Evolutionary conservation across 1,284 basidiomycete species (phyloP).

Genomic region (Microbotryomycetes sp.): DNA sequence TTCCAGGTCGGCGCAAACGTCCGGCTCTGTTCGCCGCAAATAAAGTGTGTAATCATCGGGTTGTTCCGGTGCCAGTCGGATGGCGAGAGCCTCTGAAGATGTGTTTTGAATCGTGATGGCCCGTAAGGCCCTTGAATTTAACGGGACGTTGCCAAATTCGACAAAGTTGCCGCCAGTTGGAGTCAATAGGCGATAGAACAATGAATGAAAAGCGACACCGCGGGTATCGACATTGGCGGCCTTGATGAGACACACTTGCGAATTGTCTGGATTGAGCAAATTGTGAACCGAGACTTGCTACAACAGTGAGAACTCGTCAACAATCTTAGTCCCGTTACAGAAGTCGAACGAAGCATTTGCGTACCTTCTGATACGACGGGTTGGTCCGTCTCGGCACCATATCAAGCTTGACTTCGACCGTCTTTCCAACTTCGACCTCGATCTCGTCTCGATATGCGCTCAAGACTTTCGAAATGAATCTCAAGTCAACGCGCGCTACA

Average conservation of each 20-base stretch:
- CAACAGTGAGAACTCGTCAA: conserved; percentile 33
- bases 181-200: conserved; percentile 50
- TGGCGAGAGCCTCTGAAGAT: conserved; percentile 41
- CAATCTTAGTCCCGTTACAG: conserved; percentile 41
- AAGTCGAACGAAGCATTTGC: conserved; percentile 46
- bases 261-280: conserved; percentile 41
- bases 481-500: conserved; percentile 47
- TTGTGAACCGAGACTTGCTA: conserved; percentile 32
- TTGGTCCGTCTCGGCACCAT: conserved; percentile 50
- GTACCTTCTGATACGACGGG: conserved; percentile 46
- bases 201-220: conserved; percentile 49
- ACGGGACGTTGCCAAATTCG: conserved; percentile 49
- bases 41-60: conserved; percentile 49
- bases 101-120: conserved; percentile 49
- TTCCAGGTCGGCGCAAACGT: not conserved
- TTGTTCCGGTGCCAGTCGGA: conserved; percentile 48
- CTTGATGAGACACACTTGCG: conserved; percentile 48
- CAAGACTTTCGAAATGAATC: conserved; percentile 49
- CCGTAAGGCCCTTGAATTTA: conserved; percentile 47
- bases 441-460: conserved; percentile 49
- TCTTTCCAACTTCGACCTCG: conserved; percentile 47
- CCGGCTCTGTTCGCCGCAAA: conserved; percentile 40
- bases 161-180: conserved; percentile 49
- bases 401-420: conserved; percentile 47
- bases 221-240: conserved; percentile 49